Conservation (phyloP, 345 rosid genomes). For the Populus deltoides region DNA sequence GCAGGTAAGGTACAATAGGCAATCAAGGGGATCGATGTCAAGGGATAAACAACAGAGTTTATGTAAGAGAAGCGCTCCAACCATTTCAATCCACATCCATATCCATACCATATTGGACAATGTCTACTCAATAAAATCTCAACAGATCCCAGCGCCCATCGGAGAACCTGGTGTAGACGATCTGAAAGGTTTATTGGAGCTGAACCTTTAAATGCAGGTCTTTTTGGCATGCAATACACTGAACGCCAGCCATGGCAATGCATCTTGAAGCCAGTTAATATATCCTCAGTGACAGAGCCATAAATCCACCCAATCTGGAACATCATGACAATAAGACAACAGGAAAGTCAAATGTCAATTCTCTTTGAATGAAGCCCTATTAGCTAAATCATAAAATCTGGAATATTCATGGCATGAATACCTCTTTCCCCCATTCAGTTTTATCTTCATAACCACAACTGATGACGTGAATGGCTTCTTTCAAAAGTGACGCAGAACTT, state of each 20-base stretch:
- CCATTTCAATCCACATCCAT: conserved; percentile 61
- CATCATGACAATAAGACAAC: not conserved
- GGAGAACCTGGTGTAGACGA: conserved; percentile 69
- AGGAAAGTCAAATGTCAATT: not conserved
- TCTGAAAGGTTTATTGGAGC: conserved; percentile 76
- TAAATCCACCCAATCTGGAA: conserved; percentile 70
- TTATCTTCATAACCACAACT: conserved; percentile 73
- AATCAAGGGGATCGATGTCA: conserved; percentile 62
- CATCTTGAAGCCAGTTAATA: conserved; percentile 75
- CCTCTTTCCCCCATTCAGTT: conserved; percentile 74
- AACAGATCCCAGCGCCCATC: conserved; percentile 74
- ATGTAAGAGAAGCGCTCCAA: conserved; percentile 66
- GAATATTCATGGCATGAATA: conserved; percentile 13
- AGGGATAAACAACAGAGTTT: conserved; percentile 59
- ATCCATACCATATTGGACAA: conserved; percentile 74
- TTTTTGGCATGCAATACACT: conserved; percentile 56
- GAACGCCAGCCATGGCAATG: conserved; percentile 80
- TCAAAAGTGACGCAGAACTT: conserved; percentile 52
- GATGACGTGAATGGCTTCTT: conserved; percentile 69
- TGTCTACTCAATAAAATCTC: conserved; percentile 71
- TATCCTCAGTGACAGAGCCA: conserved; percentile 79
- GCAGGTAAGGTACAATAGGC: conserved; percentile 63
- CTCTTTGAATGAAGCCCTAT: not conserved
- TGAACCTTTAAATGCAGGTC: conserved; percentile 71
- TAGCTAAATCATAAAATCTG: not conserved